Base-by-base conservation (phyloP, 2,329 filamentous ascomycete genomes). In the Didymella lethalis region DNA sequence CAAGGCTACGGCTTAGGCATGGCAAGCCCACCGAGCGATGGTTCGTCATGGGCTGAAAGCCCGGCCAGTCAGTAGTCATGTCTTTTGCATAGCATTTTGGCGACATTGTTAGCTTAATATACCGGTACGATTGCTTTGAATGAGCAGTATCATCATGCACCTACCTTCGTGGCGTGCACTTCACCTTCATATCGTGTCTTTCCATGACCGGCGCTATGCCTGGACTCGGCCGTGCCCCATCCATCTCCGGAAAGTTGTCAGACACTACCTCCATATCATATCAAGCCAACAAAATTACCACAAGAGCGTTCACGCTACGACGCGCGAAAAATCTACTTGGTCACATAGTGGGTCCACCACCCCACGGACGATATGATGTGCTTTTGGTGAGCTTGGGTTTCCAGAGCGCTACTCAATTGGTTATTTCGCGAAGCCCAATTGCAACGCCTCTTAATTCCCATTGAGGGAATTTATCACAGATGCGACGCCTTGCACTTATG, bases 21-120 rank as follows among this genome's bases (percentile, higher is more conserved):
- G 62, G 58, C 61, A 7, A 71, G 65, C 48, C 66, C 67, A n/a
- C 68, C 68, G 20, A 67, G 63, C 28, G 66, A 68, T 20, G 29
- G 44, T 0, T 53, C 57, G 5, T 65, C 63, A 14, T 61, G 59
- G 48, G 61, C 54, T 46, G 64, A 64, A 26, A 66, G 64, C 23
- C 57, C 64, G 10, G 47, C 59, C 5, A 54, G 51, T 25, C 57
- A 58, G 12, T 61, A 53, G 38, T 48, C 4, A 6, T 5, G 23
- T 11, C 12, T 10, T 23, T 26, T 26, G 20, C 14, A 11, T 25
- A 52, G 28, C 28, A 26, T 44, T 25, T 23, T n/a, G 18, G 43
- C 28, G 49, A 41, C n/a, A 28, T 34, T 34, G 16, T 20, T 29
- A 29, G 16, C 10, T 23, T 10, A 34, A 23, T 47, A 47, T 47